These are phyloP conservation scores for Thamnidium elegans DNA, from an alignment of 192 early-diverging fungal species.

Conservation along the genomic window DNA sequence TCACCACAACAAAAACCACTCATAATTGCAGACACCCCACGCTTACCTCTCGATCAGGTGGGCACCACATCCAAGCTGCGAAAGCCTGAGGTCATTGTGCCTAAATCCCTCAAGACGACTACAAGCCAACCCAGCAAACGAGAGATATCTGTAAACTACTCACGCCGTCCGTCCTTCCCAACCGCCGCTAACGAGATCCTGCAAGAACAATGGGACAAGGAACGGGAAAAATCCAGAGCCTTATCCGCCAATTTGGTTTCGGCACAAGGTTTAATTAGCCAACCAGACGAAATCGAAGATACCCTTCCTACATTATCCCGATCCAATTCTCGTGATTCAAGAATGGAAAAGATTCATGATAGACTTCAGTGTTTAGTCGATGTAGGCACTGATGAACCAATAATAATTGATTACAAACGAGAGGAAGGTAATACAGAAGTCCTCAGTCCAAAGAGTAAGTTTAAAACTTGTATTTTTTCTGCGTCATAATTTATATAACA, in stretches of 20 bases:
- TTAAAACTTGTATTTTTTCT: too few relatives aligned
- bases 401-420: background rate
- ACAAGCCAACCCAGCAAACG: background rate
- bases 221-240: constrained; percentile 2
- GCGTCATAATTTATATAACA: too few relatives aligned
- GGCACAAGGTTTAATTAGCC: constrained; percentile 15
- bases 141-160: background rate
- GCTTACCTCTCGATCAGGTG: background rate
- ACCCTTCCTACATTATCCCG: background rate
- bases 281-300: constrained; percentile 8
- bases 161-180: constrained; percentile 2
- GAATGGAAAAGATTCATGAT: background rate
- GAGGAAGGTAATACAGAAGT: background rate
- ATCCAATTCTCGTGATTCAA: background rate
- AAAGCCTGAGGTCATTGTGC: background rate
- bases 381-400: background rate
- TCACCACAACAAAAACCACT: too few relatives aligned
- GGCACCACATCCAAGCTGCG: background rate
- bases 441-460: background rate
- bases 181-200: constrained; percentile 6
- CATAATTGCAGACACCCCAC: too few relatives aligned
- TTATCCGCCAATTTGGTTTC: constrained; percentile 8
- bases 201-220: constrained; percentile 19
- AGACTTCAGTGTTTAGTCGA: background rate
- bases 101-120: background rate